Evolutionary conservation across 768 basidiomycete species (phyloP), one percentile per base, ranked within the genome.

Genomic region (Suillus discolor): DNA sequence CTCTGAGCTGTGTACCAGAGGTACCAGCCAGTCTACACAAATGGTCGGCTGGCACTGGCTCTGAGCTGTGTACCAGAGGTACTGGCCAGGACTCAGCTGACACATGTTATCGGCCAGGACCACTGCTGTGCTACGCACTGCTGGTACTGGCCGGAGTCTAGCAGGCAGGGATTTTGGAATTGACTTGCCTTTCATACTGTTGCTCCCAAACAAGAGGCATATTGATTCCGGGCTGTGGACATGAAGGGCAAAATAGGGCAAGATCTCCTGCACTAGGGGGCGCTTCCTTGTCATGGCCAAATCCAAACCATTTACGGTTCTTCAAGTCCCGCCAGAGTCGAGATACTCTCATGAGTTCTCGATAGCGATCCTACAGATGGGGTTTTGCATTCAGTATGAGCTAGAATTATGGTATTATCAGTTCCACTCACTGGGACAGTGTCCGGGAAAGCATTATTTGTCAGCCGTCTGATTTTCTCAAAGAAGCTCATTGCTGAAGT

Each of bases 171-270:
- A 28, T 28, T 28, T 28, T 28, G 28, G 28, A 61, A 25, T 38
- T 4, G 8, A 25, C 59, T 61, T 39, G 55, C 67, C 42, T 65
- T 36, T 64, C 39, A 31, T 63, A 54, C 11, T 68, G 61, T 2
- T 55, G 4, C 20, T 67, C 41, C 76, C 76, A 77, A 34, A 70
- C 20, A 1, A 39, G 34, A 3, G 71, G 71, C 4, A 76, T 31
- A 42, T 78, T 28, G 13, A 73, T 61, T 0, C 66, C 67, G 0
- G 71, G 72, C 47, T 75, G 75, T 0, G 72, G 75, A 57, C 77
- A 77, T 11, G 73, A 68, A 0, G 72, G 64, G 49, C 75, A 78
- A n/a, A 74, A 76, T 72, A 7, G 65, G 34, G 59, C 66, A 68
- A 64, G 57, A 16, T 57, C 60, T n/a, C 67, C 67, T 23, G 39